Evolutionary conservation across 371 early-diverging fungal species (phyloP).

Genomic region (Mortierella polycephala): DNA sequence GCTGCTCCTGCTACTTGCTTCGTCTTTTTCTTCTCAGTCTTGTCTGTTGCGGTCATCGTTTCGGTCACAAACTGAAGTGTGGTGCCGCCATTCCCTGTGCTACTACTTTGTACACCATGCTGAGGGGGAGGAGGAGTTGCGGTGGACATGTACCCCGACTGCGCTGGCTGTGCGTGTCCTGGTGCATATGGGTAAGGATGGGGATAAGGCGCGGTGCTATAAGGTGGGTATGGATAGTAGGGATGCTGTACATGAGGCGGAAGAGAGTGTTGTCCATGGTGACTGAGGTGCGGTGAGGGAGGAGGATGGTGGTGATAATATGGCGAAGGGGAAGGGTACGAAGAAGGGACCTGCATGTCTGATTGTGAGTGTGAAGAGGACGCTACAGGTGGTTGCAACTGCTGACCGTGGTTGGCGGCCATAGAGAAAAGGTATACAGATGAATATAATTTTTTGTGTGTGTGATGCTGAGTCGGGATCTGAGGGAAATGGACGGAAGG

Average conservation of each 20-base stretch:
- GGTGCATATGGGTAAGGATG: conserved; percentile 7
- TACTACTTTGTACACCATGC: too few relatives aligned
- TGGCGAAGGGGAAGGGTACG: not conserved
- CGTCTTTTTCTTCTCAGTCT: too few relatives aligned
- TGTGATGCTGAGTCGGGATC: not conserved
- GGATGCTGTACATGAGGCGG: conserved; percentile 9
- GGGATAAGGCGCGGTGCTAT: conserved; percentile 7
- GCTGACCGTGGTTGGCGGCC: conserved; percentile 6
- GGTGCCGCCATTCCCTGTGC: not conserved
- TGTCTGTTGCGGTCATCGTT: too few relatives aligned
- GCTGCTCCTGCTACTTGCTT: not conserved
- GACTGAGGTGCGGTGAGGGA: not conserved
- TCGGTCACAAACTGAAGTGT: too few relatives aligned
- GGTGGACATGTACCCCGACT: not conserved
- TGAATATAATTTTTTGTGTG: conserved; percentile 2
- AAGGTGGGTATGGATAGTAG: conserved; percentile 10
- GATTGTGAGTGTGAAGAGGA: not conserved
- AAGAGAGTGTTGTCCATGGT: not conserved
- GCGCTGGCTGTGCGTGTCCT: conserved; percentile 3
- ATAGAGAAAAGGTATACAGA: conserved; percentile 3
- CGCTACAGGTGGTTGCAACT: conserved; percentile 5
- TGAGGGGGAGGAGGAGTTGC: not conserved
- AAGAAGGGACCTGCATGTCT: not conserved
- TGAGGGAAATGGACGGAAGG: not conserved
- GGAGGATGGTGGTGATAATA: conserved; percentile 3